These are phyloP conservation scores for Pelagophyceae sp. DNA, from an alignment of 352 stramenopile genomes.

Conservation along the genomic window DNA sequence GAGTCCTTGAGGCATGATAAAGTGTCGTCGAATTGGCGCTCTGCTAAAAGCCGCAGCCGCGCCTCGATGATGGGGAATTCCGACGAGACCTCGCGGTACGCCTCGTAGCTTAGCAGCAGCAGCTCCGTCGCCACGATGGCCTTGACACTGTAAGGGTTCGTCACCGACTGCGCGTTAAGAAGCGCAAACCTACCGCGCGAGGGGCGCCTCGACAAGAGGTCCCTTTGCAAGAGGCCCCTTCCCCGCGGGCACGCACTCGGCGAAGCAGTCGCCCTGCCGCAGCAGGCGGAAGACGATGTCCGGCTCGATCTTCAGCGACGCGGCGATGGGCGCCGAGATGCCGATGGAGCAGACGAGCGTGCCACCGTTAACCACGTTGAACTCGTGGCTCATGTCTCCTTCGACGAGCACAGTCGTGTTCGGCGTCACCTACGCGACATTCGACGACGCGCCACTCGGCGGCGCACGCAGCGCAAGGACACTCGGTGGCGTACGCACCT, in stretches of 20 bases:
- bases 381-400: conserved; percentile 20
- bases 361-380: conserved; percentile 22
- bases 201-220: no score
- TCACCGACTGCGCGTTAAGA: neutral
- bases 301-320: neutral
- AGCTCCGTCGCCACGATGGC: neutral
- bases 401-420: no score
- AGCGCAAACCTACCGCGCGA: no score
- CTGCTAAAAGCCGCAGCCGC: neutral
- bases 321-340: neutral
- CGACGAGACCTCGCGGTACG: neutral
- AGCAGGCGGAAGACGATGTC: neutral
- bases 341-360: neutral
- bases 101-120: neutral
- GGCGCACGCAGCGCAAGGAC: no score
- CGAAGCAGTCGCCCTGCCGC: conserved; percentile 2
- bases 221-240: no score
- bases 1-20: neutral
- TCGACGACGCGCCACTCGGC: no score
- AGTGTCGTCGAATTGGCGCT: neutral
- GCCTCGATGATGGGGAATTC: neutral
- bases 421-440: no score
- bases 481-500: neutral
- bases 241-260: no score
- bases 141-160: neutral